Percentiles rank a stretch among this genome's conserved stretches.
These are phyloP conservation scores for Tilletia caries DNA, from an alignment of 1,284 basidiomycete species.

Conservation along the genomic window DNA sequence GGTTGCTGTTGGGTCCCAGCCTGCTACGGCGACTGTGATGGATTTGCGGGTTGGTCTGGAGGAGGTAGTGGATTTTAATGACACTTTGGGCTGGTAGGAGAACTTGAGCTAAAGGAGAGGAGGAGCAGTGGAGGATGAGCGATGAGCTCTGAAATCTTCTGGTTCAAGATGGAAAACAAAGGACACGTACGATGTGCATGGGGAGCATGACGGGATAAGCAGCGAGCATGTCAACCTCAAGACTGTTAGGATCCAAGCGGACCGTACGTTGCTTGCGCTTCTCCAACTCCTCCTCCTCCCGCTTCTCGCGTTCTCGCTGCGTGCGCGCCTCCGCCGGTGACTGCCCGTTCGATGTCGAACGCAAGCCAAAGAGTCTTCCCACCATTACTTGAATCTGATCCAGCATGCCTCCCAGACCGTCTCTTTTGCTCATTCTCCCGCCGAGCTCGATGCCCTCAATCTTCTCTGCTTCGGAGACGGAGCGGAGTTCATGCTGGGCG, in stretches of 20 bases:
- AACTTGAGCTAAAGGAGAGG: slow-evolving; percentile 4
- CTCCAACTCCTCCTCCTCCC: neutral
- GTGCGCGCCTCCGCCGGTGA: neutral
- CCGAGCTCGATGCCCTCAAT: neutral
- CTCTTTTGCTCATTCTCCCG: no score
- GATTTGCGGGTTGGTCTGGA: slow-evolving; percentile 1
- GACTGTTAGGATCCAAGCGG: neutral
- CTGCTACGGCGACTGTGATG: slow-evolving; percentile 11
- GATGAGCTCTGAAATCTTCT: neutral
- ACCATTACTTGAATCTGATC: no score
- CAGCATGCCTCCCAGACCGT: no score
- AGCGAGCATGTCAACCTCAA: slow-evolving; percentile 7
- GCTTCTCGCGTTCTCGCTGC: neutral
- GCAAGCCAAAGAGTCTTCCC: neutral
- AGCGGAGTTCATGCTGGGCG: neutral
- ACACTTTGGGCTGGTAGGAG: slow-evolving; percentile 5
- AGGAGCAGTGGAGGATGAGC: neutral
- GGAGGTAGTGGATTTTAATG: neutral
- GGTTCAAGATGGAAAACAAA: neutral
- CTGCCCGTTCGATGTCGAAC: neutral
- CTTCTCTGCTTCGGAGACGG: neutral
- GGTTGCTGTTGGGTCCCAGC: slow-evolving; percentile 1
- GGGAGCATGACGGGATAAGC: slow-evolving; percentile 13
- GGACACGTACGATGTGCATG: slow-evolving; percentile 9
- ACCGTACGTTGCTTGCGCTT: neutral